A percentile compares a stretch with the other conserved stretches of the same genome.
These are phyloP conservation scores for Xylaria acuta DNA, from an alignment of 495 filamentous ascomycete genomes.

Conservation along the genomic window DNA sequence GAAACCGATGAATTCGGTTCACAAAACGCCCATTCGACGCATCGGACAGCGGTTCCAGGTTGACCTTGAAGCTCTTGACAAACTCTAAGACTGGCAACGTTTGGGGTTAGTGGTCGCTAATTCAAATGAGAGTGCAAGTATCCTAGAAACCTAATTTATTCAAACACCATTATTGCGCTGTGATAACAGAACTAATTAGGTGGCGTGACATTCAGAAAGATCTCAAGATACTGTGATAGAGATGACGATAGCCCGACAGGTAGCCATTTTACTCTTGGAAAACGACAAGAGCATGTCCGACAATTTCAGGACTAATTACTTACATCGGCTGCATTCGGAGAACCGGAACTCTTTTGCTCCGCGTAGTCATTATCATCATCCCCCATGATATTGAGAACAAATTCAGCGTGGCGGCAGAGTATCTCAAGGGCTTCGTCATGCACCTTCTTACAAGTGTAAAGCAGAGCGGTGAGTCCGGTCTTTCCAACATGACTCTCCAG, in stretches of 20 bases:
- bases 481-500: slow-evolving; percentile 21
- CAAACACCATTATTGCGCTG: neutral
- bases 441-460: slow-evolving; percentile 11
- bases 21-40: slow-evolving; percentile 8
- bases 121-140: neutral
- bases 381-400: slow-evolving; percentile 22
- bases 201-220: neutral
- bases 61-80: slow-evolving; percentile 11
- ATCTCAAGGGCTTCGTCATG: slow-evolving; percentile 17
- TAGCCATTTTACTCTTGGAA: neutral
- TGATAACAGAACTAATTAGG: neutral
- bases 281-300: neutral
- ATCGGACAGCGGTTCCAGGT: slow-evolving; percentile 12
- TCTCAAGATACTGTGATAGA: neutral
- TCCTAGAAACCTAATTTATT: neutral
- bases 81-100: neutral
- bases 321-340: neutral
- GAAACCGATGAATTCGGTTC: slow-evolving; percentile 7
- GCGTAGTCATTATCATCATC: slow-evolving; percentile 10
- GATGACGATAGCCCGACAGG: neutral
- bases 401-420: slow-evolving; percentile 14
- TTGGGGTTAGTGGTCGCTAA: neutral
- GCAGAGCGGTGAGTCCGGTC: slow-evolving; percentile 8
- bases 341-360: slow-evolving; percentile 16
- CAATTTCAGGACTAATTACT: neutral